Evolutionary conservation across 2,329 filamentous ascomycete genomes (phyloP).

Genomic region (Cladorrhinum sp.): DNA sequence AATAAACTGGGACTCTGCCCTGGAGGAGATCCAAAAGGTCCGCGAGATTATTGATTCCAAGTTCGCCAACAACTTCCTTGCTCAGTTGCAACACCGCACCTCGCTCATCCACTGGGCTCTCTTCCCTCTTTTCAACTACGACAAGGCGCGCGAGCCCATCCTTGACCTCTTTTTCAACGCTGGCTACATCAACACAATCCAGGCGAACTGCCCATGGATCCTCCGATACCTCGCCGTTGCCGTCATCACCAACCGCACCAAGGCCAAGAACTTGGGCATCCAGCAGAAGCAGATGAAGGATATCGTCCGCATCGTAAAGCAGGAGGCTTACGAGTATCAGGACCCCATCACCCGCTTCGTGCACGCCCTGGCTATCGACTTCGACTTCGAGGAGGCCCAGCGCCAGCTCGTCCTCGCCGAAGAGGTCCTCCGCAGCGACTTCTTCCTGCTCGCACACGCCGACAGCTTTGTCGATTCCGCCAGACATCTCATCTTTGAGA

Average conservation of each 20-base stretch:
- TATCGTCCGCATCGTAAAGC: conserved; percentile 88
- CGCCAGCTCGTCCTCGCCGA: conserved; percentile 83
- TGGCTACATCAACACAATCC: conserved; percentile 98
- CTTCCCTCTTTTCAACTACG: conserved; percentile 98
- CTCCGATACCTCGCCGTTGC: conserved; percentile 90
- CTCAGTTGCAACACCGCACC: conserved; percentile 92
- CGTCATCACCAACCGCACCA: conserved; percentile 88
- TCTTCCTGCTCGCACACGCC: conserved; percentile 84
- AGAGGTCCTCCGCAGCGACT: conserved; percentile 86
- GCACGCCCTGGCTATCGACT: conserved; percentile 90
- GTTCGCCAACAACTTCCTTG: conserved; percentile 93
- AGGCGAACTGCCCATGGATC: conserved; percentile 95
- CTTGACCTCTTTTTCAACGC: conserved; percentile 97
- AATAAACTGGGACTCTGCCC: conserved; percentile 89
- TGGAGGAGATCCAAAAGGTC: conserved; percentile 87
- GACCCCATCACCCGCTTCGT: conserved; percentile 97
- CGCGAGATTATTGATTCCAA: conserved; percentile 90
- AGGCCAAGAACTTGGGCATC: conserved; percentile 73
- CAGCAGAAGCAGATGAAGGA: conserved; percentile 99
- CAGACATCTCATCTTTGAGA: conserved; percentile 94
- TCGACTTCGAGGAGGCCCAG: conserved; percentile 96
- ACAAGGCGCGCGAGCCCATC: conserved; percentile 82
- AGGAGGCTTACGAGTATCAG: conserved; percentile 96
- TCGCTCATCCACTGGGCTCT: conserved; percentile 98
- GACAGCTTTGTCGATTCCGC: conserved; percentile 93